A percentile compares a stretch with the other conserved stretches of the same genome.
These are phyloP conservation scores for Azolla pinnata DNA, from an alignment of 75 land plant genomes.

Conservation along the genomic window DNA sequence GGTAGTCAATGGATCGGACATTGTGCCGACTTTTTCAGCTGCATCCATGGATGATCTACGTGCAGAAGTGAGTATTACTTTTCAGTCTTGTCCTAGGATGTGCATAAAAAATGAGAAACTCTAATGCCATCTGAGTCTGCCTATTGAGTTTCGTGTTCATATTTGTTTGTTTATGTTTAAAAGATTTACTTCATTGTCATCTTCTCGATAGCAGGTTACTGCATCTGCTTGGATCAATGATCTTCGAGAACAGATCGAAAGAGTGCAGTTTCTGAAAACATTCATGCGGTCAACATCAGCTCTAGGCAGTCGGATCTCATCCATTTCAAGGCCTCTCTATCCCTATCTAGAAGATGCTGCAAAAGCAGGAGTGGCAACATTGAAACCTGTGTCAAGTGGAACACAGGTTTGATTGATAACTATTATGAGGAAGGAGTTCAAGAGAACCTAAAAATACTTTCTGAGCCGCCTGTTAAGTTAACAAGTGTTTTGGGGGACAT, in stretches of 20 bases:
- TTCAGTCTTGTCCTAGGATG: no score
- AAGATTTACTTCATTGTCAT: not conserved
- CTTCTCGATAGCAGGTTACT: conserved; percentile 43
- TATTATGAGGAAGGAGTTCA: not conserved
- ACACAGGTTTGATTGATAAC: conserved; percentile 47
- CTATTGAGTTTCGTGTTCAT: no score
- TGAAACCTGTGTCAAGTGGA: conserved; percentile 66
- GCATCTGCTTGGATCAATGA: conserved; percentile 97
- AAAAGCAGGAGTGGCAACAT: conserved; percentile 70
- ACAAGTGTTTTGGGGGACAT: no score
- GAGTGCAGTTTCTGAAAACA: conserved; percentile 58
- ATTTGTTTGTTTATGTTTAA: no score
- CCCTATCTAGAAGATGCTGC: conserved; percentile 36
- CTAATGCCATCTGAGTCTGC: no score
- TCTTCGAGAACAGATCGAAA: conserved; percentile 80
- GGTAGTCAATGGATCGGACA: conserved; percentile 74
- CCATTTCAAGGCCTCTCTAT: conserved; percentile 40
- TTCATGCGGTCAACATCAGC: conserved; percentile 84
- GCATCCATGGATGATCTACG: conserved; percentile 84
- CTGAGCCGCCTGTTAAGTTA: no score
- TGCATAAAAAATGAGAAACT: no score
- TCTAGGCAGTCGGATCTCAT: conserved; percentile 60
- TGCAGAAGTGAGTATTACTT: conserved; percentile 48
- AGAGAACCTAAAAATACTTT: no score
- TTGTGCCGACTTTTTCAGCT: conserved; percentile 85